phyloP scores from a whole-genome alignment of 176 grass and related monocot species.

The Oryza australiensis region DNA sequence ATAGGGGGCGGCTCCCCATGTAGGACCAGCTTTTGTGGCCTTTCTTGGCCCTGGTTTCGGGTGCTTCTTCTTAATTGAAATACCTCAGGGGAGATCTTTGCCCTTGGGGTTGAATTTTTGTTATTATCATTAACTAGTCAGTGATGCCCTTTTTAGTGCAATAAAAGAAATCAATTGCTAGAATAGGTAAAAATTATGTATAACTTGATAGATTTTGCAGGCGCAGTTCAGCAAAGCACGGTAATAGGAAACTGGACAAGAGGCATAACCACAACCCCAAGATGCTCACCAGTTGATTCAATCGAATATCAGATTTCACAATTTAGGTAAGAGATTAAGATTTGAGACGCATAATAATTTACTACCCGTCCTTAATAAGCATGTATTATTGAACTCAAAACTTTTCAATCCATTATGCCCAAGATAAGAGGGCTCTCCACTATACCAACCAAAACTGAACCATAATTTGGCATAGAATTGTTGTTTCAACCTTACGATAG shows the following conservation, averaged over 20 bases:
- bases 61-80: too few species aligned
- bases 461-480: background rate
- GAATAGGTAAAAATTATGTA: background rate
- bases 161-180: background rate
- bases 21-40: too few species aligned
- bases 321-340: conserved; percentile 22
- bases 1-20: too few species aligned
- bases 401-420: conserved; percentile 13
- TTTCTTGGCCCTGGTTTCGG: too few species aligned
- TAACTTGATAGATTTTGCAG: conserved; percentile 10
- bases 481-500: conserved; percentile 12
- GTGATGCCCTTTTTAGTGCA: background rate
- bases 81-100: too few species aligned
- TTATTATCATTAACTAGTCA: background rate
- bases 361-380: background rate
- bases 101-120: too few species aligned
- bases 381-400: background rate
- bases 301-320: conserved; percentile 16
- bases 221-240: background rate
- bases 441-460: background rate
- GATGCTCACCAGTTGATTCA: background rate
- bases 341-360: conserved; percentile 8
- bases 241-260: background rate
- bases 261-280: background rate
- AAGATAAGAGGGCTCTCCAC: background rate